Conservation (phyloP, 1,139 yeast genomes). For the Taphrina pruni region DNA sequence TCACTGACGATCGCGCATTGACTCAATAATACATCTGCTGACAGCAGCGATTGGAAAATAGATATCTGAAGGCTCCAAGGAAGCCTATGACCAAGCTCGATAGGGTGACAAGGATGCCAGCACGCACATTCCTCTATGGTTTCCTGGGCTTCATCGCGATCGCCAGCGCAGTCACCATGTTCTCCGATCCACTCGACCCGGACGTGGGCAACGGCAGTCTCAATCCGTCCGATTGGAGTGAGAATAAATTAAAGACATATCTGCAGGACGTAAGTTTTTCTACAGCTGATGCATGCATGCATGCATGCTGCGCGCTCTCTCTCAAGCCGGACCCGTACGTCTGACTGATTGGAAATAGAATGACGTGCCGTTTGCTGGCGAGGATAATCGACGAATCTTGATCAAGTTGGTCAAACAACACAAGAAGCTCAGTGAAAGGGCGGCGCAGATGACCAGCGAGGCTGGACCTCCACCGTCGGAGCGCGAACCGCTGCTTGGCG, state of each 20-base stretch:
- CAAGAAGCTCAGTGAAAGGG: constrained; percentile 3
- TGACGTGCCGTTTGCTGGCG: constrained; percentile 24
- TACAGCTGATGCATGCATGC: neutral
- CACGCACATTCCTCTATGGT: constrained; percentile 26
- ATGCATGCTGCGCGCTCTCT: neutral
- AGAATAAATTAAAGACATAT: constrained; percentile 20
- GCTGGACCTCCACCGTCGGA: constrained; percentile 7
- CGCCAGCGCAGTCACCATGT: constrained; percentile 32
- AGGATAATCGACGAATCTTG: constrained; percentile 2
- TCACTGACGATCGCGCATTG: no score
- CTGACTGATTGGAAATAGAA: constrained; percentile 11
- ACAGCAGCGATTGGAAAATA: no score
- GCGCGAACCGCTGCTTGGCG: constrained; percentile 5
- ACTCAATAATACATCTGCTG: no score
- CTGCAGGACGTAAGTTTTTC: constrained; percentile 4
- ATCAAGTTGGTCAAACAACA: constrained; percentile 22
- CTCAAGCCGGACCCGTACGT: no score
- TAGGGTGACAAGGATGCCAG: constrained; percentile 22
- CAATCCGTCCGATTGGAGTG: constrained; percentile 28
- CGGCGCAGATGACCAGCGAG: constrained; percentile 2
- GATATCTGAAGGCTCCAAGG: neutral
- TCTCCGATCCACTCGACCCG: constrained; percentile 35
- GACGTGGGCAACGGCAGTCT: constrained; percentile 17
- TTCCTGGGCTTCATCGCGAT: constrained; percentile 33
- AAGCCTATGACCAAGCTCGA: constrained; percentile 13